Percentiles rank a stretch among this genome's conserved stretches.
These are phyloP conservation scores for Phylloporus sp. DNA, from an alignment of 768 basidiomycete species.

Conservation along the genomic window DNA sequence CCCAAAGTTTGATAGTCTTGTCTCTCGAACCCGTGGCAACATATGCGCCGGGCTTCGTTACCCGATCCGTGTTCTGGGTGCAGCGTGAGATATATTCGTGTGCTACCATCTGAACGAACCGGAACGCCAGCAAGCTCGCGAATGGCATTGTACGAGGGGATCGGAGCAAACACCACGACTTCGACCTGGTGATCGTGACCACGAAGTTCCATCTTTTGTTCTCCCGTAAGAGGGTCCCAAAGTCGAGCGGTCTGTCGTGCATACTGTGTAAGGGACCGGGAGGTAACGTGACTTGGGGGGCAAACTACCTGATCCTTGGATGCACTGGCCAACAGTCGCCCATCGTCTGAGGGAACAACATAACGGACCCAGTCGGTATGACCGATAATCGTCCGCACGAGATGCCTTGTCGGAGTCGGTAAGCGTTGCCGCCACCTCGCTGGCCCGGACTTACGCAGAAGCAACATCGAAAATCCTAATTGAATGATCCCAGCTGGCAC, in stretches of 20 bases:
- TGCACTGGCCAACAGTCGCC: conserved; percentile 68
- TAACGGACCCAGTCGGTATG: conserved; percentile 86
- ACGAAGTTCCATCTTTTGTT: conserved; percentile 75
- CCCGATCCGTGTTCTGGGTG: conserved; percentile 45
- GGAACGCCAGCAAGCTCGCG: conserved; percentile 70
- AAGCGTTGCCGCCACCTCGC: conserved; percentile 6
- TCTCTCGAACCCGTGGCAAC: conserved; percentile 84
- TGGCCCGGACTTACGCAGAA: conserved; percentile 56
- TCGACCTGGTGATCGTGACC: conserved; percentile 89
- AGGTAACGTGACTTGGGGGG: not conserved
- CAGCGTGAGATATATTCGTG: not conserved
- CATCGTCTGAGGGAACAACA: conserved; percentile 63
- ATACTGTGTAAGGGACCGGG: not conserved
- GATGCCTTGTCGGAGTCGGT: conserved; percentile 44
- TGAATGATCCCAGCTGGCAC: conserved; percentile 82
- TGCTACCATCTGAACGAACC: conserved; percentile 37
- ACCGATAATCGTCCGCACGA: conserved; percentile 67
- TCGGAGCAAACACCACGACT: conserved; percentile 74
- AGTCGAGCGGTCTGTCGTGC: conserved; percentile 62
- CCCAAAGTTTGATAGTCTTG: conserved; percentile 91
- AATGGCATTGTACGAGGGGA: conserved; percentile 68
- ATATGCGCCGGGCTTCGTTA: conserved; percentile 51
- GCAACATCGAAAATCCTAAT: conserved; percentile 85
- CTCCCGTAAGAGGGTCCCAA: conserved; percentile 68
- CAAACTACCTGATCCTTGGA: conserved; percentile 79